Evolutionary conservation across 2,329 filamentous ascomycete species (phyloP).

Genomic region (Chaetothyriales sp.): DNA sequence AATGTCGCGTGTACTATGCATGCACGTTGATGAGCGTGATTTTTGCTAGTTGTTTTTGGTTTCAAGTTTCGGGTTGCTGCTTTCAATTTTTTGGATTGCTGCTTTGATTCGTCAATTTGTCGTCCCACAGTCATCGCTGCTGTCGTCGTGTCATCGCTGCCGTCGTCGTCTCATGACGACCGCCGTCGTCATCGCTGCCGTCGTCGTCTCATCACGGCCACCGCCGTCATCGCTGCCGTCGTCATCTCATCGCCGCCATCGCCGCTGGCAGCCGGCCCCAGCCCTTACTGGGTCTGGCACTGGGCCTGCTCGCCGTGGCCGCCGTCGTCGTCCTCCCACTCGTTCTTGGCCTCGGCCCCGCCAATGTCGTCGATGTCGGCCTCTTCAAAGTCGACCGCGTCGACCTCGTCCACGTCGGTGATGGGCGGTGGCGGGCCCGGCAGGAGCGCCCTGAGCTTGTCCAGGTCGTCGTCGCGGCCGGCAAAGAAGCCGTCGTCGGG

Average conservation of each 20-base stretch:
- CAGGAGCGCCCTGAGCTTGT: slow-evolving; percentile 59
- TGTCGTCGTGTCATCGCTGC: not conserved
- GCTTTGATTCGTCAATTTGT: not conserved
- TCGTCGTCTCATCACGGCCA: not conserved
- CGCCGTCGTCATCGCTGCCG: not conserved
- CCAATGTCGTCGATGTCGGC: slow-evolving; percentile 63
- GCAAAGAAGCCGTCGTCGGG: slow-evolving; percentile 74
- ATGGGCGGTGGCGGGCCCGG: slow-evolving; percentile 52
- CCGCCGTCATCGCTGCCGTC: not conserved
- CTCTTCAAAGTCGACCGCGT: slow-evolving; percentile 78
- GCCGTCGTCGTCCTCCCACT: slow-evolving; percentile 38
- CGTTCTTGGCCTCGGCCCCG: slow-evolving; percentile 28
- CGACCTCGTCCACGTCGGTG: slow-evolving; percentile 53
- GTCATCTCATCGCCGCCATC: not conserved
- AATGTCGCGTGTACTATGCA: too few species aligned
- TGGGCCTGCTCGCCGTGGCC: slow-evolving; percentile 33
- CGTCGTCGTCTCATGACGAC: not conserved
- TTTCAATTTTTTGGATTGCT: too few species aligned
- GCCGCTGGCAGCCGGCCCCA: not conserved
- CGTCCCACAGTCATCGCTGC: not conserved
- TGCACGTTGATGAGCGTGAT: not conserved
- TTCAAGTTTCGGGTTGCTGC: too few species aligned
- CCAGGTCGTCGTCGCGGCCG: slow-evolving; percentile 51
- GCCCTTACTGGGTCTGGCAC: slow-evolving; percentile 35
- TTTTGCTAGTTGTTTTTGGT: not conserved